Percentiles rank a stretch among this genome's conserved stretches.
Evolutionary conservation across 2,329 filamentous ascomycete species (phyloP).

Genomic region (Colletotrichum gigasporum): DNA sequence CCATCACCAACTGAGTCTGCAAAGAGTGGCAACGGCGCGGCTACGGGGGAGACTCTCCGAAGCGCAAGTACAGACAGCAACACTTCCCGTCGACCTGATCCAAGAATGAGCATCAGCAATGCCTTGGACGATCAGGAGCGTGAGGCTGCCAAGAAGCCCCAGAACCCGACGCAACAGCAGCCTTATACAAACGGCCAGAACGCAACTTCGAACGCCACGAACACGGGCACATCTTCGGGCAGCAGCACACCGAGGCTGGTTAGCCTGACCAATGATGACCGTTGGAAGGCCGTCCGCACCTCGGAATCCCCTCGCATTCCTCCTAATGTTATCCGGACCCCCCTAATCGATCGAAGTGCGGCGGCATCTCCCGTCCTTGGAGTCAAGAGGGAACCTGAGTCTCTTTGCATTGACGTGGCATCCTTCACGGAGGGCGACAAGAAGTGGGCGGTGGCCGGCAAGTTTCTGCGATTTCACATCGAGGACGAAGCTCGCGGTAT

Average conservation of each 20-base stretch:
- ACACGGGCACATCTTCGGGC: conserved; percentile 4
- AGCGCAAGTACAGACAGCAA: conserved; percentile 14
- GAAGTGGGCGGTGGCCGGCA: conserved; percentile 10
- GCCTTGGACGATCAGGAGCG: conserved; percentile 4
- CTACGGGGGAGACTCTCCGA: neutral
- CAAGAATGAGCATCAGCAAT: conserved; percentile 25
- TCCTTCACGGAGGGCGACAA: conserved; percentile 18
- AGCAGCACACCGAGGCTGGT: conserved; percentile 19
- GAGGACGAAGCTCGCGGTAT: conserved; percentile 21
- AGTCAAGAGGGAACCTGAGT: neutral
- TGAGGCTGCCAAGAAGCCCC: neutral
- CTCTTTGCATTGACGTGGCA: conserved; percentile 13
- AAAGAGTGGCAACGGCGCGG: neutral
- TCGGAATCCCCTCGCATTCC: conserved; percentile 23
- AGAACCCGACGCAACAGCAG: neutral
- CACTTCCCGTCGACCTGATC: conserved; percentile 9
- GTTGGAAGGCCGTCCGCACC: conserved; percentile 23
- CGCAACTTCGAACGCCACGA: neutral
- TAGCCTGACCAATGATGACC: conserved; percentile 10
- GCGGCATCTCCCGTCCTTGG: conserved; percentile 10
- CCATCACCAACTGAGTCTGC: neutral
- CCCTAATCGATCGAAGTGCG: conserved; percentile 7
- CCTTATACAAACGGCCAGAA: too few relatives aligned
- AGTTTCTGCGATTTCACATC: conserved; percentile 7
- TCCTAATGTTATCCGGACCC: neutral